Evolutionary conservation across 2,329 filamentous ascomycete species (phyloP).

Genomic region (Chaetomium sp.): DNA sequence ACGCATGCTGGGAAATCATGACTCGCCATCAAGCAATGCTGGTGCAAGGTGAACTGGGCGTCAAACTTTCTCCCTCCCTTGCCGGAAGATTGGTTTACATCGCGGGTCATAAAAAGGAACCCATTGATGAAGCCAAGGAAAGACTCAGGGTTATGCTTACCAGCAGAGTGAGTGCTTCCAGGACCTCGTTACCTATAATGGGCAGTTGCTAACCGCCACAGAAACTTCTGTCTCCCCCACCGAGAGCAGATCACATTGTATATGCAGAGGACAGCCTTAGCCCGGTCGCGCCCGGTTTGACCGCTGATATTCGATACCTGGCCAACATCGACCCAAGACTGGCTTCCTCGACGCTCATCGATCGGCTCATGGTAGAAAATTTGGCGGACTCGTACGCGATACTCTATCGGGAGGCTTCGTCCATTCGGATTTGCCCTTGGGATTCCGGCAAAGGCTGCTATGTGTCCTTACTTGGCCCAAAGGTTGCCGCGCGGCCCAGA

Average conservation of each 20-base stretch:
- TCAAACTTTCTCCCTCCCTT: constrained; percentile 19
- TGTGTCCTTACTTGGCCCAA: constrained; percentile 27
- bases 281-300: constrained; percentile 2
- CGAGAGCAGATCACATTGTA: constrained; percentile 31
- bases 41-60: constrained; percentile 24
- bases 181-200: neutral
- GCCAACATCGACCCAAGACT: constrained; percentile 38
- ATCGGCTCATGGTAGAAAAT: constrained; percentile 29
- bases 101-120: constrained; percentile 18
- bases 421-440: constrained; percentile 37
- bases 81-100: constrained; percentile 25
- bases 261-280: constrained; percentile 34
- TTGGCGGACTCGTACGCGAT: constrained; percentile 27
- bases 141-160: constrained; percentile 30
- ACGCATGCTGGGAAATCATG: constrained; percentile 29
- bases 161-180: constrained; percentile 15
- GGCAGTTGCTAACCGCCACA: constrained; percentile 8
- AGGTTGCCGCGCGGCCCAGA: constrained; percentile 1
- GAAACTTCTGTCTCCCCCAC: constrained; percentile 15
- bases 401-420: constrained; percentile 32
- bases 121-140: constrained; percentile 29
- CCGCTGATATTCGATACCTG: constrained; percentile 37
- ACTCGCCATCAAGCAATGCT: constrained; percentile 11
- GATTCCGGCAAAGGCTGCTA: constrained; percentile 10
- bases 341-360: constrained; percentile 37